These are phyloP conservation scores for Aquilaria sinensis DNA, from an alignment of 345 rosid species.

Conservation along the genomic window DNA sequence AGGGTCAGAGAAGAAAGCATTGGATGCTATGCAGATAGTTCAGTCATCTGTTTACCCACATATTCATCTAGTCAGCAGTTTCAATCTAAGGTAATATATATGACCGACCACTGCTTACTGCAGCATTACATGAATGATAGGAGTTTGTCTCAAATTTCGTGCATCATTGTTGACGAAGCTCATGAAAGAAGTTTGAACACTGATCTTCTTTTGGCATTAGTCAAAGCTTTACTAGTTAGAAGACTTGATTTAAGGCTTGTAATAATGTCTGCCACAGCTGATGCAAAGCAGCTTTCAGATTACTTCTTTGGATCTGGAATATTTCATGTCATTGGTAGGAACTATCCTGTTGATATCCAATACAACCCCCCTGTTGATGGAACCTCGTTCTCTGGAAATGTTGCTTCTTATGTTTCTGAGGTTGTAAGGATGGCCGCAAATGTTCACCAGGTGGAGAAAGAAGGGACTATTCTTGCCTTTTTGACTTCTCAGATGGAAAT, in stretches of 20 bases:
- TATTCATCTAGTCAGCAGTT: slow-evolving; percentile 54
- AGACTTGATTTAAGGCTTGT: slow-evolving; percentile 65
- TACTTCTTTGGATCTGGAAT: slow-evolving; percentile 65
- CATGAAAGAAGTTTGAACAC: slow-evolving; percentile 96
- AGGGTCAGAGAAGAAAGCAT: slow-evolving; percentile 76
- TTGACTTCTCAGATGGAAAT: slow-evolving; percentile 88
- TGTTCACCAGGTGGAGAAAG: slow-evolving; percentile 54
- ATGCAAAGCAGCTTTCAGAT: slow-evolving; percentile 68
- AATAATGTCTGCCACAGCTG: slow-evolving; percentile 96
- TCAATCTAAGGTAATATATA: slow-evolving; percentile 54
- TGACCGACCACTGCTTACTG: slow-evolving; percentile 84
- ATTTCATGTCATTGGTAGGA: slow-evolving; percentile 58
- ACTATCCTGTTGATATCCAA: slow-evolving; percentile 68
- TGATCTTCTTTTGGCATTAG: slow-evolving; percentile 76
- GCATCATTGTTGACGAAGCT: slow-evolving; percentile 83
- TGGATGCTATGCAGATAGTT: slow-evolving; percentile 50
- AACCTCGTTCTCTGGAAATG: slow-evolving; percentile 24
- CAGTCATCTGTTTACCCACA: slow-evolving; percentile 43
- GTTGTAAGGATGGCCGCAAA: slow-evolving; percentile 54
- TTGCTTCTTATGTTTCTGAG: slow-evolving; percentile 57
- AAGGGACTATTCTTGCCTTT: slow-evolving; percentile 85
- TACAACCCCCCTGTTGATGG: slow-evolving; percentile 44
- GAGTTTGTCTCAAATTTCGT: slow-evolving; percentile 69
- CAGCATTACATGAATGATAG: slow-evolving; percentile 65
- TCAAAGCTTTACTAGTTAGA: slow-evolving; percentile 47